phyloP scores from a whole-genome alignment of 441 rosid genomes.

The Populus trichocarpa region DNA sequence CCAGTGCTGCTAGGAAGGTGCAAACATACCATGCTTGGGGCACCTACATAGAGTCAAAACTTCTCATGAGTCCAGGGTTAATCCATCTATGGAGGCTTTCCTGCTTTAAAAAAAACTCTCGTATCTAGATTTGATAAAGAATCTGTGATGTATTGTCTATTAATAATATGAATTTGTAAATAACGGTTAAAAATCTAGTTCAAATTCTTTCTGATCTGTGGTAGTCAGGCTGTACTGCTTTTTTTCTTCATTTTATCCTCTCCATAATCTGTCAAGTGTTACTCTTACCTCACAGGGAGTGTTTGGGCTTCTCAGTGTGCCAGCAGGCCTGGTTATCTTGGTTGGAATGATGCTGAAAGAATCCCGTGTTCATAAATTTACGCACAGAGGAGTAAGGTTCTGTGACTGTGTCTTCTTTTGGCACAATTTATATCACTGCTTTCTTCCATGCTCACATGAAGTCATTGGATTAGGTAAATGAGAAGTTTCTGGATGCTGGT shows the following conservation, averaged over 20 bases:
- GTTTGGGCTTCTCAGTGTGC: slow-evolving; percentile 55
- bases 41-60: not conserved
- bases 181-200: not conserved
- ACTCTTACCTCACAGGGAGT: slow-evolving; percentile 39
- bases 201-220: not conserved
- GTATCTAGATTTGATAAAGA: not conserved
- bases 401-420: not conserved
- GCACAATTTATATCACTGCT: not conserved
- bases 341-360: slow-evolving; percentile 57
- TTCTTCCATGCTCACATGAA: slow-evolving; percentile 1
- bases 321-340: slow-evolving; percentile 46
- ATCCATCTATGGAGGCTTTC: not conserved
- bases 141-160: not conserved
- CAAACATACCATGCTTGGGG: not conserved
- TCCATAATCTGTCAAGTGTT: slow-evolving; percentile 9
- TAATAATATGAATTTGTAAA: not conserved
- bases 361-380: slow-evolving; percentile 37
- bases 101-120: not conserved
- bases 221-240: no score
- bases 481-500: slow-evolving; percentile 53
- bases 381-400: slow-evolving; percentile 41
- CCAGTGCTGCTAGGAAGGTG: not conserved
- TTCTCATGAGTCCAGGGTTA: not conserved
- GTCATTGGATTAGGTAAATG: slow-evolving; percentile 40
- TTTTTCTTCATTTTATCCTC: not conserved